A percentile compares a stretch with the other conserved stretches of the same genome.
Conservation (phyloP, 441 rosid genomes). For the Kokia cookei region DNA sequence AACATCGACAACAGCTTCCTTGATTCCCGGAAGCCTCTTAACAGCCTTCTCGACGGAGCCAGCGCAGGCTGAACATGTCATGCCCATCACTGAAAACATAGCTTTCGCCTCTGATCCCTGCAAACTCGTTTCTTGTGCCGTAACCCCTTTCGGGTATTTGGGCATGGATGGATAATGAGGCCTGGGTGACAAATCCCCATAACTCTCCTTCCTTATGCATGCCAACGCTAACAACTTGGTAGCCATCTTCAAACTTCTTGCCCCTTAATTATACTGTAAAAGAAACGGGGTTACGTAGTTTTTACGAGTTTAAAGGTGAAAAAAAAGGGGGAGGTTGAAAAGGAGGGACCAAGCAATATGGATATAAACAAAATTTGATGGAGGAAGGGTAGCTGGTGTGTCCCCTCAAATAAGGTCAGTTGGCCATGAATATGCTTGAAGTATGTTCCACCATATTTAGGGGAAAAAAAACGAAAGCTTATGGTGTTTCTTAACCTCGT, state of each 20-base stretch:
- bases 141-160: conserved; percentile 52
- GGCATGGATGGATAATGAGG: conserved; percentile 66
- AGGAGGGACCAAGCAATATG: not conserved
- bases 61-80: conserved; percentile 82
- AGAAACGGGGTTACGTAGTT: not conserved
- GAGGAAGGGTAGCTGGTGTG: not conserved
- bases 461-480: not conserved
- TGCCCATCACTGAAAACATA: conserved; percentile 47
- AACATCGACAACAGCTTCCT: conserved; percentile 66
- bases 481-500: not conserved
- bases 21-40: conserved; percentile 66
- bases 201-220: conserved; percentile 53
- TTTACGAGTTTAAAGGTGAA: not conserved
- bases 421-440: not conserved
- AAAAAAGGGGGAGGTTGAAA: too few species aligned
- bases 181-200: conserved; percentile 36
- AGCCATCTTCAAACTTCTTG: conserved; percentile 36
- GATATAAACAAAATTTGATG: not conserved
- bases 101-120: conserved; percentile 42
- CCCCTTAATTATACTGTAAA: not conserved
- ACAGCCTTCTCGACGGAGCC: conserved; percentile 81
- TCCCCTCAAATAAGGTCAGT: not conserved
- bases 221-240: conserved; percentile 53
- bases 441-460: not conserved
- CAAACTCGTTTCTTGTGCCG: conserved; percentile 20